A percentile compares a stretch with the other conserved stretches of the same genome.
Conservation (phyloP, 805 yeast genomes). For the Candida caryicola region DNA sequence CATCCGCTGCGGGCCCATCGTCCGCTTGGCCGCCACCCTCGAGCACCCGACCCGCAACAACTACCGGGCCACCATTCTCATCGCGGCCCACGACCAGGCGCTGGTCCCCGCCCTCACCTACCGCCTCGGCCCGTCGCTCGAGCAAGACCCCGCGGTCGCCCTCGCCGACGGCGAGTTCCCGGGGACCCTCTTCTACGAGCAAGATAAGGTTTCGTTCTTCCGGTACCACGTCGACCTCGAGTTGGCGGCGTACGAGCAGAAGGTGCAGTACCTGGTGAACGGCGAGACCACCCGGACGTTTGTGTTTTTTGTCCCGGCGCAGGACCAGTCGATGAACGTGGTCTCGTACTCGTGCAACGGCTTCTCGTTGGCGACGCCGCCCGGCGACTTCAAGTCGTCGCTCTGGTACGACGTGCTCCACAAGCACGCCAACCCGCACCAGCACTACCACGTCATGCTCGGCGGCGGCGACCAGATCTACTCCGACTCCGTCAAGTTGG, state of each 20-base stretch:
- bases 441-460: constrained; percentile 84
- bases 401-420: constrained; percentile 83
- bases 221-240: constrained; percentile 57
- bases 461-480: constrained; percentile 98
- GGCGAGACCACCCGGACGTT: constrained; percentile 33
- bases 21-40: constrained; percentile 62
- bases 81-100: constrained; percentile 52
- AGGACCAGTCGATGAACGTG: constrained; percentile 68
- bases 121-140: constrained; percentile 35
- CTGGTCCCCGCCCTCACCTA: constrained; percentile 23
- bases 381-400: constrained; percentile 65
- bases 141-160: constrained; percentile 6
- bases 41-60: constrained; percentile 46
- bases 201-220: constrained; percentile 55
- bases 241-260: constrained; percentile 52
- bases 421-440: constrained; percentile 47
- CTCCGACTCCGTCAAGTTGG: constrained; percentile 72
- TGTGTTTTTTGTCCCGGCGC: constrained; percentile 69
- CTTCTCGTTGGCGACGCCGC: constrained; percentile 71
- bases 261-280: constrained; percentile 61
- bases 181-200: constrained; percentile 41
- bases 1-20: constrained; percentile 72
- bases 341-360: constrained; percentile 90
- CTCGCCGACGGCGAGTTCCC: constrained; percentile 43
- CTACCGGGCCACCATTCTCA: constrained; percentile 67